Conservation (phyloP, 2,329 filamentous ascomycete genomes). For the Ascochyta viciae-villosae region DNA sequence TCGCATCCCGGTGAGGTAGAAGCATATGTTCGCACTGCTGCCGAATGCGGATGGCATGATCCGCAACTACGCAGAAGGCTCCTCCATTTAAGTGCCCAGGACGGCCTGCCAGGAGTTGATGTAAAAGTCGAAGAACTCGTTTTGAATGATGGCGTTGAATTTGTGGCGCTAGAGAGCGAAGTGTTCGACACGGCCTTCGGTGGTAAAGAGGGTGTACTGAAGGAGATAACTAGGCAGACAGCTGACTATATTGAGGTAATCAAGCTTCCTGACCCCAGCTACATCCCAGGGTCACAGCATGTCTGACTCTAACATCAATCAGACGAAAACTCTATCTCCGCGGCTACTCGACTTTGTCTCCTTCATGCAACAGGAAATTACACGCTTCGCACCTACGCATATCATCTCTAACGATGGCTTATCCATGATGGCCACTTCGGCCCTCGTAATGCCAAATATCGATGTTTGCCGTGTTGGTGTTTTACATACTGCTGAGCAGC, state of each 20-base stretch:
- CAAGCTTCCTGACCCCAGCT: no score
- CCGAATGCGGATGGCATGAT: background rate
- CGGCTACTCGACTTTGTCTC: conserved; percentile 2
- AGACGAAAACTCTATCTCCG: background rate
- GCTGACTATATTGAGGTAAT: background rate
- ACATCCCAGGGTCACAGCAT: no score
- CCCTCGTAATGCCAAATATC: background rate
- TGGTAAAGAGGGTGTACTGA: background rate
- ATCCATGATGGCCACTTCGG: conserved; percentile 3
- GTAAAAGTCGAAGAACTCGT: background rate
- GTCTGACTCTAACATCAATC: background rate
- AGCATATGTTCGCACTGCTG: background rate
- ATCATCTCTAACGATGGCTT: conserved; percentile 5
- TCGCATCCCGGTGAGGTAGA: conserved; percentile 5
- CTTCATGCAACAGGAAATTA: conserved; percentile 6
- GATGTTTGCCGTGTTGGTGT: conserved; percentile 1
- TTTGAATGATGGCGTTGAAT: background rate
- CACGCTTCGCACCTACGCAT: background rate
- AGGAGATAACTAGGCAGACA: background rate
- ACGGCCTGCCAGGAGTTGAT: background rate
- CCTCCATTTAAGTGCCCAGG: background rate
- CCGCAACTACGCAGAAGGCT: background rate
- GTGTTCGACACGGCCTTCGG: background rate
- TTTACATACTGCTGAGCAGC: conserved; percentile 11
- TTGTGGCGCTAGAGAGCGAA: background rate